These are phyloP conservation scores for Kluyveromyces wickerhamii DNA, from an alignment of 805 yeast species.

Conservation along the genomic window DNA sequence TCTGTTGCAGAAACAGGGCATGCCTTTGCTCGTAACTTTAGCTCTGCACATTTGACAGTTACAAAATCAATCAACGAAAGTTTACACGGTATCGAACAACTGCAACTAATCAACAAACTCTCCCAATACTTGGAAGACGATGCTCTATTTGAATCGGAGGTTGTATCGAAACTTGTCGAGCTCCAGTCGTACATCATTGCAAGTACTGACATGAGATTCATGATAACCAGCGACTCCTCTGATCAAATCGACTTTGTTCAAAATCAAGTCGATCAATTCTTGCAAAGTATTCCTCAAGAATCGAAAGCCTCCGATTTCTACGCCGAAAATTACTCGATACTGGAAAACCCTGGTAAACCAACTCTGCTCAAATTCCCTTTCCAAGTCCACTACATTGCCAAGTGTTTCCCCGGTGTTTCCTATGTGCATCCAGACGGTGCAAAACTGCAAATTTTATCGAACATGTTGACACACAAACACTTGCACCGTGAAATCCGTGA, in stretches of 20 bases:
- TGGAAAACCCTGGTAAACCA: conserved; percentile 16
- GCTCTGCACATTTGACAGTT: conserved; percentile 55
- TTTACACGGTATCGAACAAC: conserved; percentile 69
- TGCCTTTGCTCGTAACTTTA: conserved; percentile 61
- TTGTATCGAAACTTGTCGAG: conserved; percentile 56
- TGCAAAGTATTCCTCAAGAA: conserved; percentile 20
- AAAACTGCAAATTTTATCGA: conserved; percentile 72
- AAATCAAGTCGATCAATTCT: conserved; percentile 25
- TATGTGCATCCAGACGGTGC: conserved; percentile 75
- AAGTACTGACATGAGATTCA: conserved; percentile 41
- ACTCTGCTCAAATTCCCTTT: conserved; percentile 67
- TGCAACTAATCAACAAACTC: conserved; percentile 58
- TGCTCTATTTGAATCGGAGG: conserved; percentile 41
- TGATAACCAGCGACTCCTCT: conserved; percentile 50
- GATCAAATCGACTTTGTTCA: conserved; percentile 18
- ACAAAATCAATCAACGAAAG: conserved; percentile 54
- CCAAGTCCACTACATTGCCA: conserved; percentile 79
- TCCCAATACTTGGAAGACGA: conserved; percentile 43
- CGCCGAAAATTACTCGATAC: conserved; percentile 5
- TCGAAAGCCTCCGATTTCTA: conserved; percentile 3
- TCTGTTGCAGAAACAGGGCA: conserved; percentile 85
- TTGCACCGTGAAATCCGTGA: conserved; percentile 88
- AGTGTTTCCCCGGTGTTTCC: conserved; percentile 56
- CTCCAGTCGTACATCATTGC: conserved; percentile 39
- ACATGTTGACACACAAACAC: conserved; percentile 70